phyloP scores from a whole-genome alignment of 2,329 filamentous ascomycete genomes.

The Mollisiaceae sp. region DNA sequence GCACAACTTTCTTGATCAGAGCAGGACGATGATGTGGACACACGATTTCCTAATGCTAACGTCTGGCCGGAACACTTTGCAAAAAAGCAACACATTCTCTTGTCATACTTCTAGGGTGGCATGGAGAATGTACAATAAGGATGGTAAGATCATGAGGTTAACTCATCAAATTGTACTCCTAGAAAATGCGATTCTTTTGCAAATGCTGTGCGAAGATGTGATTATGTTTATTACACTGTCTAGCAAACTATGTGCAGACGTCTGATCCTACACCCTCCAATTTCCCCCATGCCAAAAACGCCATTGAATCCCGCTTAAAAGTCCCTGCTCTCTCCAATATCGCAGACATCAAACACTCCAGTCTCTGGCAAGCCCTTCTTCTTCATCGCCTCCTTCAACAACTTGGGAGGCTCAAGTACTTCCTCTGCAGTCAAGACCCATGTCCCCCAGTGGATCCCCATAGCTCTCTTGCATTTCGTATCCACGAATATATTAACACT shows the following conservation, averaged over 20 bases:
- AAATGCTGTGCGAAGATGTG: slow-evolving; percentile 6
- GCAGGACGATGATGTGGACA: slow-evolving; percentile 27
- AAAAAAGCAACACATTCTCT: slow-evolving; percentile 22
- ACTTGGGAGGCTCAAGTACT: slow-evolving; percentile 78
- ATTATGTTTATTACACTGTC: slow-evolving; percentile 13
- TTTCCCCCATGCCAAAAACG: background rate
- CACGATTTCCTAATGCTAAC: slow-evolving; percentile 25
- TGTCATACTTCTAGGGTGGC: slow-evolving; percentile 9
- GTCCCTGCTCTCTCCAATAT: slow-evolving; percentile 82
- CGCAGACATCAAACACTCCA: slow-evolving; percentile 80
- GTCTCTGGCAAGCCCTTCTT: slow-evolving; percentile 69
- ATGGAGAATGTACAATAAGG: slow-evolving; percentile 24
- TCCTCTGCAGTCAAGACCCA: slow-evolving; percentile 82
- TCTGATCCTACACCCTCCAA: background rate
- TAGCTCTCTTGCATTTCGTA: slow-evolving; percentile 75
- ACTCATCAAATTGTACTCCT: slow-evolving; percentile 27
- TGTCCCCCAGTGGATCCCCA: slow-evolving; percentile 93
- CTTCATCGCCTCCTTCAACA: slow-evolving; percentile 74
- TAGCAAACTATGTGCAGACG: background rate
- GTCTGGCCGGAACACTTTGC: slow-evolving; percentile 17
- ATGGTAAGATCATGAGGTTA: slow-evolving; percentile 24
- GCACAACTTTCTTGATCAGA: slow-evolving; percentile 16
- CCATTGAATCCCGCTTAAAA: slow-evolving; percentile 55
- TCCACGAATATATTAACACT: slow-evolving; percentile 89
- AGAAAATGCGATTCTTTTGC: slow-evolving; percentile 18